Conservation (phyloP, 2,329 filamentous ascomycete species). For the Beauveria sp. region DNA sequence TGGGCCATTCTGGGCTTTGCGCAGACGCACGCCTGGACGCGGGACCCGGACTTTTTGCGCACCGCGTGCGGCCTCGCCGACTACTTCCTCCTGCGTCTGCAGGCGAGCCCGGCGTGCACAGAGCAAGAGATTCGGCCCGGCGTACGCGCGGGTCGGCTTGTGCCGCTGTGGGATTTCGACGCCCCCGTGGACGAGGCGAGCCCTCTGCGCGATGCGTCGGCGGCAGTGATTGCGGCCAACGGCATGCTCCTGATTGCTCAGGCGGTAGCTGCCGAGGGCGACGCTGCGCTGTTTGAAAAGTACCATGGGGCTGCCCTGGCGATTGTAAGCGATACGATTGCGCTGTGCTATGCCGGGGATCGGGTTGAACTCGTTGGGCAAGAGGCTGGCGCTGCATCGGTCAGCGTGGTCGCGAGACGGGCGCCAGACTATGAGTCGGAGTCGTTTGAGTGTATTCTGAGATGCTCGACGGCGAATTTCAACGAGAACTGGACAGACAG, state of each 20-base stretch:
- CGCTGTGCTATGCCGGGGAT: conserved; percentile 21
- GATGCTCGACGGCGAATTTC: conserved; percentile 27
- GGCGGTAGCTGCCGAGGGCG: conserved; percentile 18
- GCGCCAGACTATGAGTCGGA: neutral
- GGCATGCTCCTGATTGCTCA: conserved; percentile 33
- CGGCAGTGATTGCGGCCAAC: conserved; percentile 34
- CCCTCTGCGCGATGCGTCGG: conserved; percentile 29
- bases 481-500: conserved; percentile 22
- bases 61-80: conserved; percentile 37
- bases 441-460: conserved; percentile 25
- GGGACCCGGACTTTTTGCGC: conserved; percentile 30
- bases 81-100: conserved; percentile 37
- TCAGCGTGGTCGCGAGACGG: neutral
- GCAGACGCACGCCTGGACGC: conserved; percentile 41
- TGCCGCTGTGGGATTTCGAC: conserved; percentile 30
- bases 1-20: conserved; percentile 43
- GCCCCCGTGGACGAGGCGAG: conserved; percentile 29
- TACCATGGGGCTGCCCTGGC: conserved; percentile 22
- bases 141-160: conserved; percentile 15
- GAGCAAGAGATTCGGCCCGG: conserved; percentile 14
- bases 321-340: conserved; percentile 24
- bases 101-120: conserved; percentile 18
- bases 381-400: neutral
- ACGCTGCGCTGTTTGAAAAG: conserved; percentile 14
- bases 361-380: conserved; percentile 13